Evolutionary conservation across 768 basidiomycete genomes (phyloP), one percentile per base, ranked within the genome.

Genomic region (Roridomyces roridus): DNA sequence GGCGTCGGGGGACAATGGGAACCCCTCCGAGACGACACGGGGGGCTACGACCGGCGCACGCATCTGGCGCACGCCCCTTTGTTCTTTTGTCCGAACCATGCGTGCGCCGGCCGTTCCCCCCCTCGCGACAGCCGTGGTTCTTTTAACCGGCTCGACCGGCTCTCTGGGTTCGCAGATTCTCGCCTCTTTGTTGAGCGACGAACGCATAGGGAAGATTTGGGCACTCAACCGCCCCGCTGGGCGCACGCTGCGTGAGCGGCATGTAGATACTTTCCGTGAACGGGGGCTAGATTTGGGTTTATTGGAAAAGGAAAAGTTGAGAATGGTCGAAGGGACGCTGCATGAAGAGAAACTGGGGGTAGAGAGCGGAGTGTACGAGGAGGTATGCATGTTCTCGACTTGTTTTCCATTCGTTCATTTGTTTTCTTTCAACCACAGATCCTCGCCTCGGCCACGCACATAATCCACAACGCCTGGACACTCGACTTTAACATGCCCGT

Each of bases 401-500:
- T 29, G 29, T 11, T 3, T n/a, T 8, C 29, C 24, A n/a, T 66
- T 20, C 28, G 18, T 17, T 34, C 14, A 51, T 42, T 35, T n/a
- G 18, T 39, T 10, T 34, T 36, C 1, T n/a, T n/a, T n/a, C 14
- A 29, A 31, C 36, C 21, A 25, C 34, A 70, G 67, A 64, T 75
- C 11, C 65, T 60, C 1, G 37, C 55, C 34, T 65, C 66, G 5
- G 65, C 68, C 4, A 74, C 68, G 0, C 17, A 60, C 5, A 69
- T 79, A 50, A 69, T 77, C 2, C 74, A 77, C 48, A 74, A 68
- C 34, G 79, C 80, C 6, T 83, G 81, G 83, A 72, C 68, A 3
- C 68, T 84, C 35, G 79, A 83, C 65, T 81, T 84, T 63, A 78
- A 77, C 42, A 65, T 78, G 0, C 65, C 69, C 6, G 59, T 81